Evolutionary conservation across 805 yeast genomes (phyloP).

Genomic region (Ogataea pini): DNA sequence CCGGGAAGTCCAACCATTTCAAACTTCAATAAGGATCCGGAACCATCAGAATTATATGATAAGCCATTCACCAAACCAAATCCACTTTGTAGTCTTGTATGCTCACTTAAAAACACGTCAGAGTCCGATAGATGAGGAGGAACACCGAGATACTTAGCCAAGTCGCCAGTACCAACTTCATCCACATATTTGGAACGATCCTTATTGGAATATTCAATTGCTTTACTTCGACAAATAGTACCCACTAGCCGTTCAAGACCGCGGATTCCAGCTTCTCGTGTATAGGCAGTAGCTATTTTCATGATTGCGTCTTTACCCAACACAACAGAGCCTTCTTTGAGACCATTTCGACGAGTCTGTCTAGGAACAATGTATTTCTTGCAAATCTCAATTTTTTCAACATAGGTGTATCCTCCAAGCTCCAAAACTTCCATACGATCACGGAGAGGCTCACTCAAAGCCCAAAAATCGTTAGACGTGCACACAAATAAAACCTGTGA

Average conservation of each 20-base stretch:
- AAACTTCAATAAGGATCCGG: conserved; percentile 77
- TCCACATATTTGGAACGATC: conserved; percentile 34
- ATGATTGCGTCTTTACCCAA: conserved; percentile 57
- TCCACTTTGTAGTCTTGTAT: conserved; percentile 48
- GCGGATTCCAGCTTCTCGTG: conserved; percentile 86
- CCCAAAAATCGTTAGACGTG: conserved; percentile 77
- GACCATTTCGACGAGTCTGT: conserved; percentile 69
- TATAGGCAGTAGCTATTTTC: conserved; percentile 65
- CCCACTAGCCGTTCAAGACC: conserved; percentile 74
- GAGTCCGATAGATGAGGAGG: conserved; percentile 37
- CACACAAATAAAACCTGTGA: conserved; percentile 81
- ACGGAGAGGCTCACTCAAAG: conserved; percentile 71
- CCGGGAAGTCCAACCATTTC: conserved; percentile 72
- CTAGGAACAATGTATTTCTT: conserved; percentile 69
- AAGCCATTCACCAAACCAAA: conserved; percentile 85
- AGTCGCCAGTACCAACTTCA: conserved; percentile 50
- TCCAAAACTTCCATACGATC: conserved; percentile 85
- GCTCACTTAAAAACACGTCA: conserved; percentile 43
- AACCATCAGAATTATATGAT: conserved; percentile 84
- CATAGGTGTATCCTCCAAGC: conserved; percentile 74
- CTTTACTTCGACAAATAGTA: conserved; percentile 76
- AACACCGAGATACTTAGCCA: conserved; percentile 68
- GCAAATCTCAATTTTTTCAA: conserved; percentile 76
- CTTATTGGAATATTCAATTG: conserved; percentile 60
- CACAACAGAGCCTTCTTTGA: conserved; percentile 44